These are phyloP conservation scores for Skeletonema tropicum DNA, from an alignment of 108 stramenopile genomes.

Conservation along the genomic window DNA sequence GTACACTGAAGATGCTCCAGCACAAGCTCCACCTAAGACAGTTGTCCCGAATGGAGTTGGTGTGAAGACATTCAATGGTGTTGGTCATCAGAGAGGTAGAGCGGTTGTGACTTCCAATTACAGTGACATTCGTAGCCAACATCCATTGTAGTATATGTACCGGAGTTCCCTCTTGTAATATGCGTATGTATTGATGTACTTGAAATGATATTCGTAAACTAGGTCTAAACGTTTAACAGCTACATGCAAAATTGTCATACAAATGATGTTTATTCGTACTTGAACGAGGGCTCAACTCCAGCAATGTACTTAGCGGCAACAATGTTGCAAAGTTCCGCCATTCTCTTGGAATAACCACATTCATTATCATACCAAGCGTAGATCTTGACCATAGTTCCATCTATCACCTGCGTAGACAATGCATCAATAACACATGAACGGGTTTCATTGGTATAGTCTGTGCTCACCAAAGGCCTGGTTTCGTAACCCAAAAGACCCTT, in stretches of 20 bases:
- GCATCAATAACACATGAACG: conserved; percentile 90
- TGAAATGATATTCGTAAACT: background rate
- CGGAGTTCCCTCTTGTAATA: background rate
- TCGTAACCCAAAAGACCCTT: conserved; percentile 92
- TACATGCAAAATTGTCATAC: background rate
- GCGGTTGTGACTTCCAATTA: conserved; percentile 23
- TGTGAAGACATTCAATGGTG: conserved; percentile 21
- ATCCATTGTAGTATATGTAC: conserved; percentile 15
- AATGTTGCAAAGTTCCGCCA: conserved; percentile 86
- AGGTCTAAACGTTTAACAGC: background rate
- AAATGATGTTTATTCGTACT: conserved; percentile 54
- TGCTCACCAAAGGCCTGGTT: conserved; percentile 82
- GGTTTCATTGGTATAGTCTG: conserved; percentile 93
- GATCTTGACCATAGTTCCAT: conserved; percentile 91
- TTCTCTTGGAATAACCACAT: conserved; percentile 92
- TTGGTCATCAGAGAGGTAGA: background rate
- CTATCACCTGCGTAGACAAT: conserved; percentile 92
- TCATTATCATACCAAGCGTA: conserved; percentile 96
- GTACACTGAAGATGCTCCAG: conserved; percentile 63
- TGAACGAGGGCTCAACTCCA: conserved; percentile 63
- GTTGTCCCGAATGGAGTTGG: conserved; percentile 27
- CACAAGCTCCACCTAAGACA: conserved; percentile 21
- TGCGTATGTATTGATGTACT: background rate
- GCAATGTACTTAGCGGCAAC: conserved; percentile 79
- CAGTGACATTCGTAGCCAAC: conserved; percentile 40